Base-by-base conservation (phyloP, 257 asterid genomes). In the Knoxia roxburghii region DNA sequence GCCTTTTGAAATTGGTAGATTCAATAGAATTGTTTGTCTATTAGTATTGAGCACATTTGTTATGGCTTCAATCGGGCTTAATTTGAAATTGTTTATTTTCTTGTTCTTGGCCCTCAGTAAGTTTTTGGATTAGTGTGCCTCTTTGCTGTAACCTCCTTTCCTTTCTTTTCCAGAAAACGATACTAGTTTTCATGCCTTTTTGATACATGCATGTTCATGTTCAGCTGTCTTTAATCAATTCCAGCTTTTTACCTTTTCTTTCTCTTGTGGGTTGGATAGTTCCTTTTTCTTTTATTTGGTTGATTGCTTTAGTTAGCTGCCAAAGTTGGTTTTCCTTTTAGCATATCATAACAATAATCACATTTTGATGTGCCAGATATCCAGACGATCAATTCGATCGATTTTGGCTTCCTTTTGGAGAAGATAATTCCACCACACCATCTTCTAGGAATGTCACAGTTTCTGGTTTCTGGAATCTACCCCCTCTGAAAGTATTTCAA, bases 391-490 rank as follows among this genome's bases (percentile, higher is more conserved):
- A 65, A 65, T 94, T 87, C 74, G 83, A 90, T 67, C 96, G 99
- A 46, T 85, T 73, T 68, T 94, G 99, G 99, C 80, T 64, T 35
- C 93, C 97, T 6, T 84, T 84, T 67, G 91, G 93, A 68, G 77
- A 52, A 46, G 79, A 74, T 26, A 81, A 77, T 24, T 80, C 82
- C 64, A 75, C 83, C 50, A 69, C 78, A 43, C 70, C 83, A 27
- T 76, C 68, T 67, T 57, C 68, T 66, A 74, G 27, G 52, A 75
- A 77, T 67, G 85, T 88, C 26, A 74, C 84, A 3, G 85, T 79
- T 60, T 85, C 97, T 5, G 95, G 96, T 43, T 85, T 94, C 78
- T 94, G 99, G 99, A 94, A 90, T 79, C 72, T 80, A 21, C 99
- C 99, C 7, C 97, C 99, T 21, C 54, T 64, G 1, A 83, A 72